Evolutionary conservation across 2,329 filamentous ascomycete species (phyloP), one percentile per base, ranked within the genome.

Genomic region (Talaromyces sp.): DNA sequence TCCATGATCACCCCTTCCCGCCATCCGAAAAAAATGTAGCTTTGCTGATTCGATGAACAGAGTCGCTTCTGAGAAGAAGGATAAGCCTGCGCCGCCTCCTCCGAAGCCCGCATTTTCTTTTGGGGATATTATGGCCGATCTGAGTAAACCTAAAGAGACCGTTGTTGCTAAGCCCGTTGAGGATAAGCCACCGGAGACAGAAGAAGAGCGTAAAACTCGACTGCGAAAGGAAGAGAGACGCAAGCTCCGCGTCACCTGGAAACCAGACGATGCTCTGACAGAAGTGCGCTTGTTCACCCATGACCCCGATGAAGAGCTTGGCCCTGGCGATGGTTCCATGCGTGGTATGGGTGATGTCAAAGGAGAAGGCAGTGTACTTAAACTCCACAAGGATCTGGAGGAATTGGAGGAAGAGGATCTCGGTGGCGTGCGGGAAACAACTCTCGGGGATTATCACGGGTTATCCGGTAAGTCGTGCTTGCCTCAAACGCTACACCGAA

Each of bases 331-430:
- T 52, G 84, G 80, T 60, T 77, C 82, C 61, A 77, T 81, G 60
- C 80, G 81, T 42, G 82, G 86, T 65, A 80, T 80, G 11, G 78
- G 78, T 20, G 84, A 87, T 63, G 79, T 84, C 43, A 82, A 81
- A 49, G 82, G 82, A 33, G 85, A 80, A 66, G 78, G 78, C 33
- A 75, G 76, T 58, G 75, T 76, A 37, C 72, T 80, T 36, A 80
- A 79, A 60, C 70, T 78, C 44, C 77, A 80, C 54, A 73, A 81
- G 58, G 80, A 83, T 47, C 70, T 82, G 63, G 81, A 83, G 55
- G 80, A 83, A 41, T 71, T 83, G 10, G 79, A 83, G 39, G 83
- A 86, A 22, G 83, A 86, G 11, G 84, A 86, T 24, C 82, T 85
- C 11, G 71, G 74, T 27, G 73, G 73, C 7, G 63, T 72, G 19